phyloP scores from a whole-genome alignment of 257 asterid genomes.

The Solanum verrucosum region DNA sequence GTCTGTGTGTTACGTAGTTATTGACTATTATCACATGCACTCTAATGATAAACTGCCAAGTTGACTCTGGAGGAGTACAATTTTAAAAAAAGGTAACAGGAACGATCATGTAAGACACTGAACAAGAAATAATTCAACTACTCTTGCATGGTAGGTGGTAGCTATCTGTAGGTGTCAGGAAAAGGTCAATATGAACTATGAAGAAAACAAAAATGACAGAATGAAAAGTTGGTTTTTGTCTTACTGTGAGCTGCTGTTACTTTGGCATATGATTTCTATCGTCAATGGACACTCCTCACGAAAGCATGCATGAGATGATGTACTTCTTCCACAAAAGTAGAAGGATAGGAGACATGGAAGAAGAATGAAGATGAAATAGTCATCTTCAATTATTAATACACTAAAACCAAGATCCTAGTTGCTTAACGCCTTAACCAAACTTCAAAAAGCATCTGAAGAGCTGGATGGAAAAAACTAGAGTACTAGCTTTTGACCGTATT shows the following conservation, averaged over 20 bases:
- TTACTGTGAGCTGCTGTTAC: background rate
- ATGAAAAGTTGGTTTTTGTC: background rate
- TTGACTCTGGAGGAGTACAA: background rate
- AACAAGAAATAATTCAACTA: background rate
- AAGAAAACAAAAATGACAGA: background rate
- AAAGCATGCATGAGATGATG: background rate
- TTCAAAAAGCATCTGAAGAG: background rate
- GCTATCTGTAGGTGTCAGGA: background rate
- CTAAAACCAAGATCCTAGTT: background rate
- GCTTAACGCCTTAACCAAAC: background rate
- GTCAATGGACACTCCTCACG: background rate
- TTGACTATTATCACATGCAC: background rate
- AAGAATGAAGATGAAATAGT: background rate
- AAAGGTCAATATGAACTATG: background rate
- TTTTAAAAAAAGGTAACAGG: background rate
- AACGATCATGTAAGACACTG: background rate
- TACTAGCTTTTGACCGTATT: background rate
- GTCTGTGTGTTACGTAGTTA: background rate
- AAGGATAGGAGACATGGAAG: background rate
- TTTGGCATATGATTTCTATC: background rate
- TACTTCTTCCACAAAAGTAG: background rate
- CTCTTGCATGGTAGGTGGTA: background rate
- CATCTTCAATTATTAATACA: background rate
- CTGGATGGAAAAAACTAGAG: background rate
- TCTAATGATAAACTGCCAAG: background rate